These are phyloP conservation scores for Bryum argenteum DNA, from an alignment of 225 moss, liverwort and hornwort species.

Conservation along the genomic window DNA sequence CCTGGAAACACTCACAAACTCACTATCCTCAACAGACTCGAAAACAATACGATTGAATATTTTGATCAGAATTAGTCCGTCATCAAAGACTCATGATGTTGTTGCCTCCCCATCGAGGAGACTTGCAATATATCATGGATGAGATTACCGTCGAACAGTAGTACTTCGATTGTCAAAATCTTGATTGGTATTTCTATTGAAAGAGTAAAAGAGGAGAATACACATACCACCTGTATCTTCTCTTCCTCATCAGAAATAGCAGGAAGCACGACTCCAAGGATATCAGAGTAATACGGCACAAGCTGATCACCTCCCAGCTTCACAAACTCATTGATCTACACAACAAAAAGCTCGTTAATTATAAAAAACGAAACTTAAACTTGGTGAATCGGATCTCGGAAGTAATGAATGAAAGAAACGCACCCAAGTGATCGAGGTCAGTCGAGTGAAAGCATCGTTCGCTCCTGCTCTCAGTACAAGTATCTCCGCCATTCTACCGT, in stretches of 20 bases:
- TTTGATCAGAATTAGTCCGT: background rate
- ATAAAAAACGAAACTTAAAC: background rate
- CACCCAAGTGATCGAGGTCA: slow-evolving; percentile 93
- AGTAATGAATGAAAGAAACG: slow-evolving; percentile 13
- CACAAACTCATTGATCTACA: slow-evolving; percentile 92
- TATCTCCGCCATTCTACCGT: slow-evolving; percentile 97
- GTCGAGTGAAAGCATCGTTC: slow-evolving; percentile 87
- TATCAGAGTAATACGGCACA: slow-evolving; percentile 88
- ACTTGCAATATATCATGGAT: background rate
- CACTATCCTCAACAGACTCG: slow-evolving; percentile 13
- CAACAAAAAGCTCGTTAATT: slow-evolving; percentile 14
- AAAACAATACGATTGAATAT: background rate
- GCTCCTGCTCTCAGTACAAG: slow-evolving; percentile 91
- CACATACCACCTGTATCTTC: slow-evolving; percentile 82
- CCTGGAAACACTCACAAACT: slow-evolving; percentile 49
- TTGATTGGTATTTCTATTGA: too few species aligned
- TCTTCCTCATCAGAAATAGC: slow-evolving; percentile 95
- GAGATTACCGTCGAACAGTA: background rate
- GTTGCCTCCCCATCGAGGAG: background rate
- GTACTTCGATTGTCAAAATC: background rate
- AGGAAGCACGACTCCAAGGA: slow-evolving; percentile 90
- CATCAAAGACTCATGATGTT: background rate
- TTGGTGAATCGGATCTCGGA: background rate
- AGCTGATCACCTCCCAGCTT: slow-evolving; percentile 95
- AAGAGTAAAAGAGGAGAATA: background rate